Conservation (phyloP, 2,329 filamentous ascomycete species). For the Taxawa tesnikishii region DNA sequence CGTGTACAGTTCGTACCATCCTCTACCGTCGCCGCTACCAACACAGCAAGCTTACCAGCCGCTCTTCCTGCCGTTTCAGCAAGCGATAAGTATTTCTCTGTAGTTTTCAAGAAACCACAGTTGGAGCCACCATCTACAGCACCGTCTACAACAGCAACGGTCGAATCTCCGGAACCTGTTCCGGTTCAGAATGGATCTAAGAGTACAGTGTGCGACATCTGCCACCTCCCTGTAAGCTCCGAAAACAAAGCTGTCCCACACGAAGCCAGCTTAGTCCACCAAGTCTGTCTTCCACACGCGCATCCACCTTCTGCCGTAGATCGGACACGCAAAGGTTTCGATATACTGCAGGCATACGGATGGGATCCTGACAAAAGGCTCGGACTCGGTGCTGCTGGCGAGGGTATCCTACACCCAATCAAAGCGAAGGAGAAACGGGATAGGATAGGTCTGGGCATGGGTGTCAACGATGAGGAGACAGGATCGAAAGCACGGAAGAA, state of each 20-base stretch:
- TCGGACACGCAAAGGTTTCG: constrained; percentile 56
- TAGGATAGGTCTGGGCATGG: constrained; percentile 56
- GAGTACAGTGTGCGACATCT: constrained; percentile 18
- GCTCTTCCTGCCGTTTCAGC: constrained; percentile 9
- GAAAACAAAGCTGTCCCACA: constrained; percentile 25
- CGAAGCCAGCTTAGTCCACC: constrained; percentile 55
- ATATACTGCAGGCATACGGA: constrained; percentile 53
- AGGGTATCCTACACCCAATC: constrained; percentile 64
- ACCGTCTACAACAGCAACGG: constrained; percentile 8
- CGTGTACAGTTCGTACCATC: constrained; percentile 48
- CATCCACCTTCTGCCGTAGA: constrained; percentile 62
- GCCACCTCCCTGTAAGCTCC: constrained; percentile 19
- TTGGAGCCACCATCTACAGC: constrained; percentile 7
- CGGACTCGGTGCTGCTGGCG: constrained; percentile 57
- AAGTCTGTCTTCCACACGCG: constrained; percentile 56
- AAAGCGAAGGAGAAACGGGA: constrained; percentile 61
- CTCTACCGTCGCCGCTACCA: constrained; percentile 6
- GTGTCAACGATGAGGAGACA: constrained; percentile 7
- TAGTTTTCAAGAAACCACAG: constrained; percentile 44
- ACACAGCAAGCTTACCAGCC: constrained; percentile 8
- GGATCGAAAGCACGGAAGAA: constrained; percentile 4
- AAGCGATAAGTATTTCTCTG: constrained; percentile 52
- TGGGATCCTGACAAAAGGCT: constrained; percentile 62
- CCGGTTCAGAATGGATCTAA: neutral
- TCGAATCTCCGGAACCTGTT: neutral